Percentiles rank a stretch among this genome's conserved stretches.
Evolutionary conservation across 257 asterid species (phyloP).

Genomic region (Solanum rostratum): DNA sequence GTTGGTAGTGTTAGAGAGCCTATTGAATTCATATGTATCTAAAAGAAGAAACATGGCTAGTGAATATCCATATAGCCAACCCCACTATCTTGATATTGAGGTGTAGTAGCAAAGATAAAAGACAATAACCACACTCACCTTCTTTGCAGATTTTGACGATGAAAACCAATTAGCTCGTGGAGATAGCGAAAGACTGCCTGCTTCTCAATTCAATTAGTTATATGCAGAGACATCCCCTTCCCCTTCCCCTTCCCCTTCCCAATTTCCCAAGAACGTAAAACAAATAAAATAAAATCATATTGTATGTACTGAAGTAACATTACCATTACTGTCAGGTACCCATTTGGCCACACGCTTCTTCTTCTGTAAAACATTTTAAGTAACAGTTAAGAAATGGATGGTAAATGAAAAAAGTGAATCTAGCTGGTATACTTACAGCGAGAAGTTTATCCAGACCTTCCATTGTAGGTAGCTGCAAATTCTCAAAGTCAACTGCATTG

Average conservation of each 20-base stretch:
- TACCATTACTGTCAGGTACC: constrained; percentile 60
- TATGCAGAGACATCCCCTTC: not conserved
- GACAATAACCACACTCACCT: constrained; percentile 29
- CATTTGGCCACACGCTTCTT: constrained; percentile 36
- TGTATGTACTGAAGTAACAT: not conserved
- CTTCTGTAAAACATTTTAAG: constrained; percentile 32
- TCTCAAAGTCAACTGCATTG: constrained; percentile 64
- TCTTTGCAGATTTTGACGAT: constrained; percentile 79
- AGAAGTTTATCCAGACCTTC: constrained; percentile 74
- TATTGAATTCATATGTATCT: not conserved
- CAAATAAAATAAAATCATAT: not conserved
- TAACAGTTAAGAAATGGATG: not conserved
- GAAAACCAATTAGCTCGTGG: constrained; percentile 89
- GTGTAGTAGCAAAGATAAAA: not conserved
- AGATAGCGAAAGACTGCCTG: constrained; percentile 50
- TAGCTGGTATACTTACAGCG: constrained; percentile 38
- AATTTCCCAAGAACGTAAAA: not conserved
- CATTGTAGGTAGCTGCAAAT: constrained; percentile 67
- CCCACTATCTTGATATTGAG: not conserved
- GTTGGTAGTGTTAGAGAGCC: not conserved
- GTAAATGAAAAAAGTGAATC: not conserved
- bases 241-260: not conserved
- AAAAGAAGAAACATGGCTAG: not conserved
- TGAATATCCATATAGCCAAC: not conserved
- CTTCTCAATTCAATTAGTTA: constrained; percentile 18